These are phyloP conservation scores for Tetragonia tetragonoides DNA, from an alignment of 148 eudicot species.

Conservation along the genomic window DNA sequence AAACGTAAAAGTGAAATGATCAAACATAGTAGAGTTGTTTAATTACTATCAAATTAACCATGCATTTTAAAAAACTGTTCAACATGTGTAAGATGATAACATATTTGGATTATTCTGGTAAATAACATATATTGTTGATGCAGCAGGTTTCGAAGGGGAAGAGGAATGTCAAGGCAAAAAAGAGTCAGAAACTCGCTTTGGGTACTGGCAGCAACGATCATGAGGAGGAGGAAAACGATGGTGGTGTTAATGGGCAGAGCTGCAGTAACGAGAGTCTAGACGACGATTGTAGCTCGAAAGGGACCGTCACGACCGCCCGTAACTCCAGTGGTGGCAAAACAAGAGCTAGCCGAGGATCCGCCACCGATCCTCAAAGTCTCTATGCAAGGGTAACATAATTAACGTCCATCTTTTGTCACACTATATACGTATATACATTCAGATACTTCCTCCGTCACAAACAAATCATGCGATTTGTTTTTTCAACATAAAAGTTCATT, in stretches of 20 bases:
- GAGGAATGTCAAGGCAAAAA: conserved; percentile 50
- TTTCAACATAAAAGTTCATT: too few relatives aligned
- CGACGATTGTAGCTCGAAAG: conserved; percentile 49
- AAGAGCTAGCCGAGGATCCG: conserved; percentile 66
- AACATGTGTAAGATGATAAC: too few relatives aligned
- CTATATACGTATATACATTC: too few relatives aligned
- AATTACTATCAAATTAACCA: too few relatives aligned
- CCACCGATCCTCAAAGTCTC: conserved; percentile 90
- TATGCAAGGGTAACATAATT: conserved; percentile 82
- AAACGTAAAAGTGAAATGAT: too few relatives aligned
- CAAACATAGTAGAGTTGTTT: too few relatives aligned
- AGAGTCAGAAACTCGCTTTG: conserved; percentile 31
- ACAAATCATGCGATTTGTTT: too few relatives aligned
- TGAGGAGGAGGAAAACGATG: conserved; percentile 31
- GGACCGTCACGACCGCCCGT: conserved; percentile 2
- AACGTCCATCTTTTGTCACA: too few relatives aligned
- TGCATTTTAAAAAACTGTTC: too few relatives aligned
- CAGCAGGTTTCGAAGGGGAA: conserved; percentile 46
- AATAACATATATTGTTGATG: too few relatives aligned
- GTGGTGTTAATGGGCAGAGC: conserved; percentile 21
- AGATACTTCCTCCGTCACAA: too few relatives aligned
- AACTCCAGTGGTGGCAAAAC: conserved; percentile 45
- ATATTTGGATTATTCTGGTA: too few relatives aligned
- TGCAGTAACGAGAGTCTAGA: conserved; percentile 41
- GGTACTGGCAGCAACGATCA: conserved; percentile 18